Evolutionary conservation across 2,329 filamentous ascomycete genomes (phyloP).

Genomic region (Pseudogymnoascus sp.): DNA sequence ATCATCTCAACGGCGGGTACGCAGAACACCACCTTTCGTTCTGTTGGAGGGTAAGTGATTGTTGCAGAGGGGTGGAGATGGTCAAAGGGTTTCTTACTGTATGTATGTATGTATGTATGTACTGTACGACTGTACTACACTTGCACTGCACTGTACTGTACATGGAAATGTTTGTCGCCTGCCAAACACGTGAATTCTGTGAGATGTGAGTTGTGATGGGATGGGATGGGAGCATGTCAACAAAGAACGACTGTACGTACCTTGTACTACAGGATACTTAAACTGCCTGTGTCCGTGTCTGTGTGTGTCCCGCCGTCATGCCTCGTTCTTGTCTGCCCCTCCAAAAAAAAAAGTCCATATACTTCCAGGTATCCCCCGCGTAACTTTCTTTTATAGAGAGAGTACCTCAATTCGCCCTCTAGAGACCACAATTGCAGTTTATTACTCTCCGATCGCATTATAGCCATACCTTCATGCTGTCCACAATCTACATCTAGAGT

Average conservation of each 20-base stretch:
- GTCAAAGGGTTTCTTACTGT: too few relatives aligned
- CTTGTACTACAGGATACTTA: too few relatives aligned
- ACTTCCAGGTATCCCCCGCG: not conserved
- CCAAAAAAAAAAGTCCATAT: not conserved
- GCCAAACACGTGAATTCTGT: slow-evolving; percentile 1
- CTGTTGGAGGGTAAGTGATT: not conserved
- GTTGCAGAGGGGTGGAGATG: not conserved
- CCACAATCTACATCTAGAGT: too few relatives aligned
- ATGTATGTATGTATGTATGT: too few relatives aligned
- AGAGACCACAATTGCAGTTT: not conserved
- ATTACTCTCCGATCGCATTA: too few relatives aligned
- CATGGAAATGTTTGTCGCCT: not conserved
- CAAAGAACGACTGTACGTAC: not conserved
- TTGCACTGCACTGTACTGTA: not conserved
- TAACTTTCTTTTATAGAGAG: not conserved
- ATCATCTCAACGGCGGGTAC: not conserved
- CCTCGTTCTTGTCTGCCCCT: slow-evolving; percentile 1
- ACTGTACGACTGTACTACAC: too few relatives aligned
- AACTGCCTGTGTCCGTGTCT: too few relatives aligned
- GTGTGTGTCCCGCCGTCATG: not conserved
- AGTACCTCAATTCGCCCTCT: not conserved
- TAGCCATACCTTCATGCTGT: not conserved
- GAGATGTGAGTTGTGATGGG: not conserved
- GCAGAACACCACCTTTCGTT: not conserved
- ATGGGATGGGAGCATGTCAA: too few relatives aligned